Base-by-base conservation (phyloP, 2,329 filamentous ascomycete species). In the Dactylellina leptospora region DNA sequence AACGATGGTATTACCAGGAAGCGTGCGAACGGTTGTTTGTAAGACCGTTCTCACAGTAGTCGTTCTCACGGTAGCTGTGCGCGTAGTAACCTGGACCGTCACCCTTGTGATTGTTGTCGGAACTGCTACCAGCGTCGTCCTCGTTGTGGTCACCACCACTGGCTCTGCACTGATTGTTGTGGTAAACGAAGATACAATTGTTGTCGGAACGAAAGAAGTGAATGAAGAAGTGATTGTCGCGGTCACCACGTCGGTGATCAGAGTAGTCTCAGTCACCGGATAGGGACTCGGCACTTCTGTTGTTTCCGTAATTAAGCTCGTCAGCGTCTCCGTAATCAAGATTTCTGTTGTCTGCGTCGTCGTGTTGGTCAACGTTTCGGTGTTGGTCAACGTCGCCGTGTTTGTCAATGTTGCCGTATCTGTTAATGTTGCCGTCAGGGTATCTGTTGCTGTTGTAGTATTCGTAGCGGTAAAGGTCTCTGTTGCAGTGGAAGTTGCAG, bases 121-220 rank as follows among this genome's bases (percentile, higher is more conserved):
- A 18, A 72, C 59, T 22, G 68, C 56, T 5, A 72, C 38, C 16
- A 50, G 47, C 5, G 47, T 64, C 20, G 47, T 64, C 3, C 59
- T 28, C 16, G 68, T 72, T 1, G 68, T 72, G 8, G 59, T 64
- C 5, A 63, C 47, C 9, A 58, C 18, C 18, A 64, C 18, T 22
- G 45, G 48, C 16, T 47, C 44, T 4, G 59, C 53, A 28, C 55
- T 58, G 4, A 72, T 27, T 6, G 59, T 64, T 10, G 68, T 72
- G 1, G 68, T 72, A 30, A 54, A 72, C 4, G 68, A 64, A n/a
- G 68, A 72, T 9, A 63, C 36, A 50, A 71, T 71, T 20, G 66
- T 71, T 3, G 66, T 71, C 33, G 66, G 66, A 6, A 71, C 44
- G 28, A 30, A 47, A 13, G 58, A 58, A 33, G 66, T 71, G 51